Conservation (phyloP, 2,329 filamentous ascomycete species). For the Pezicula neosporulosa region DNA sequence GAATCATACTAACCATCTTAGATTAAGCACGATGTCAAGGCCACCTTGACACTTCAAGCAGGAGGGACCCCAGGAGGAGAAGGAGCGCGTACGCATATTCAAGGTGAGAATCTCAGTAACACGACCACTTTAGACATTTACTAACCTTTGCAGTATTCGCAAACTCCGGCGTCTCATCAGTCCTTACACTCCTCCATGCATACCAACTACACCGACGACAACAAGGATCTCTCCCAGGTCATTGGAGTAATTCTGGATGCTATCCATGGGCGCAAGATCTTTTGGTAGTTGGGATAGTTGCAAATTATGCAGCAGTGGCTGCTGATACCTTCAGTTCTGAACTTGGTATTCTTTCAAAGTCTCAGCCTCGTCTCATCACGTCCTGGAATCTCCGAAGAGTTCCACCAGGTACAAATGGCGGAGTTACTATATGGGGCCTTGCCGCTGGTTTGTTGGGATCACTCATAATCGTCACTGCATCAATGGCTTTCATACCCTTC, state of each 20-base stretch:
- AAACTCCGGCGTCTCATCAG: conserved; percentile 77
- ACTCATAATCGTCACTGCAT: conserved; percentile 59
- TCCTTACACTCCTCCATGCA: conserved; percentile 57
- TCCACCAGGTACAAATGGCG: conserved; percentile 89
- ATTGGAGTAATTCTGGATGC: conserved; percentile 35
- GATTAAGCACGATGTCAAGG: conserved; percentile 86
- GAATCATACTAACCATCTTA: conserved; percentile 32
- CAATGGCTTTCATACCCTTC: conserved; percentile 66
- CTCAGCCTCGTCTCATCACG: conserved; percentile 79
- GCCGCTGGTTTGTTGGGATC: conserved; percentile 72
- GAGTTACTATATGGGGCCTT: conserved; percentile 75
- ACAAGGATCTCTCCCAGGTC: conserved; percentile 13
- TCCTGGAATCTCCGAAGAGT: conserved; percentile 73
- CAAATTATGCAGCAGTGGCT: conserved; percentile 86
- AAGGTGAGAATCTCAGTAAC: conserved; percentile 46
- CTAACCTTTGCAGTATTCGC: conserved; percentile 59
- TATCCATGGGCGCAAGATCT: conserved; percentile 61
- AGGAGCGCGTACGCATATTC: conserved; percentile 76
- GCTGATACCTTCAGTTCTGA: conserved; percentile 96
- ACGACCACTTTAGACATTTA: background rate
- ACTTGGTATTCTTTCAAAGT: conserved; percentile 81
- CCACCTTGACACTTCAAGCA: conserved; percentile 73
- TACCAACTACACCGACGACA: conserved; percentile 52
- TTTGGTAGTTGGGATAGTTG: conserved; percentile 62
- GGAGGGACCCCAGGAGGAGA: conserved; percentile 74